Conservation (phyloP, 441 rosid genomes). For the Euphorbia celastroides region DNA sequence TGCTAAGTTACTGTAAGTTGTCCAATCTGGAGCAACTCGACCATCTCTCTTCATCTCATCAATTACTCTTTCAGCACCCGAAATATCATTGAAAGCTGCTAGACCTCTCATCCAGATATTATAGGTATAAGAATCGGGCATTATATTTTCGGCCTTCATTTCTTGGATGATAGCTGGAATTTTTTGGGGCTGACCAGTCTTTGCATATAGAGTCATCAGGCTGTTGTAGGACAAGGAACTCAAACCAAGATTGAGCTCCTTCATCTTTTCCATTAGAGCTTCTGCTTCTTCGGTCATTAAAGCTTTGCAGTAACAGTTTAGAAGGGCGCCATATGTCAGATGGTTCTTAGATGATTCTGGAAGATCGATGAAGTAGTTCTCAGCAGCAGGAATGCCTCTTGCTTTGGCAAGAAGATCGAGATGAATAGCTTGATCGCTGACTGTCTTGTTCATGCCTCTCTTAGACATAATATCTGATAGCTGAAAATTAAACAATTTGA, state of each 20-base stretch:
- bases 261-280: slow-evolving; percentile 73
- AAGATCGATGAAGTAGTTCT: slow-evolving; percentile 66
- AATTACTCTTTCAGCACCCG: slow-evolving; percentile 70
- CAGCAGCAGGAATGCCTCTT: slow-evolving; percentile 70
- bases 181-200: slow-evolving; percentile 52
- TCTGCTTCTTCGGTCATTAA: slow-evolving; percentile 75
- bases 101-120: slow-evolving; percentile 94
- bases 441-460: slow-evolving; percentile 85
- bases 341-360: slow-evolving; percentile 73
- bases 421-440: slow-evolving; percentile 91
- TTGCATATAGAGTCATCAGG: slow-evolving; percentile 76
- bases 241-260: slow-evolving; percentile 66
- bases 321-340: slow-evolving; percentile 67
- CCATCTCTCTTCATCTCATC: slow-evolving; percentile 91
- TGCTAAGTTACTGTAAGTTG: slow-evolving; percentile 80
- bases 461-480: slow-evolving; percentile 66
- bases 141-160: slow-evolving; percentile 57
- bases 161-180: slow-evolving; percentile 65
- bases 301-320: slow-evolving; percentile 81
- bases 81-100: slow-evolving; percentile 62
- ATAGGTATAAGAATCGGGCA: slow-evolving; percentile 63
- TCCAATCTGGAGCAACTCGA: slow-evolving; percentile 77
- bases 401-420: slow-evolving; percentile 86
- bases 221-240: slow-evolving; percentile 79
- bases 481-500: slow-evolving; percentile 29